A percentile compares a stretch with the other conserved stretches of the same genome.
phyloP scores from a whole-genome alignment of 2,329 filamentous ascomycete genomes.

The Phialocephala sp. region DNA sequence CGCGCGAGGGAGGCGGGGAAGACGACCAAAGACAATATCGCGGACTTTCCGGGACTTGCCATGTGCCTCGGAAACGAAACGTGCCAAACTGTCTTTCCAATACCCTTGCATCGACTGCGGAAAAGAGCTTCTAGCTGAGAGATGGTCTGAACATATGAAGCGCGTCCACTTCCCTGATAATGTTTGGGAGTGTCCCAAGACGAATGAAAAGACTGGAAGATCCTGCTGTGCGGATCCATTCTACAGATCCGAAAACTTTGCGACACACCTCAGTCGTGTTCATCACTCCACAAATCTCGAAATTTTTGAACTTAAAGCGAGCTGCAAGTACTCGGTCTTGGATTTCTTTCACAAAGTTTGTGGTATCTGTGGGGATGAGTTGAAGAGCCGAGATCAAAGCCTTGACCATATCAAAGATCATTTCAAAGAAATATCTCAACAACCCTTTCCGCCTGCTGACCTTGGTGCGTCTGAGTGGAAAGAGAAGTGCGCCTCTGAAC shows the following conservation, averaged over 20 bases:
- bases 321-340: constrained; percentile 19
- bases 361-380: constrained; percentile 19
- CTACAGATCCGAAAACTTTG: constrained; percentile 21
- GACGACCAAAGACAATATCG: not conserved
- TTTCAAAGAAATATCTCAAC: constrained; percentile 13
- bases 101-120: constrained; percentile 23
- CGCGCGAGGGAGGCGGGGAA: constrained; percentile 15
- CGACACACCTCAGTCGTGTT: constrained; percentile 18
- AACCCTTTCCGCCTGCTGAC: constrained; percentile 9
- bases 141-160: constrained; percentile 25
- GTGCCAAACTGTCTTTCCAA: constrained; percentile 11
- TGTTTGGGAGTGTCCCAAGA: constrained; percentile 10
- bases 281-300: constrained; percentile 15
- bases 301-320: constrained; percentile 14
- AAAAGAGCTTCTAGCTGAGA: constrained; percentile 9
- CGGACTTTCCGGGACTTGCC: not conserved
- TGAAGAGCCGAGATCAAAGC: constrained; percentile 20
- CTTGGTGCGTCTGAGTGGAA: constrained; percentile 23
- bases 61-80: constrained; percentile 16
- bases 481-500: constrained; percentile 21
- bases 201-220: not conserved
- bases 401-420: constrained; percentile 24
- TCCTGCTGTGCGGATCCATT: constrained; percentile 4
- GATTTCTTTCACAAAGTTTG: constrained; percentile 24
- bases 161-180: constrained; percentile 23